Evolutionary conservation across 225 moss, liverwort and hornwort species (phyloP), one percentile per base, ranked within the genome.

Genomic region (Ulota crispa): DNA sequence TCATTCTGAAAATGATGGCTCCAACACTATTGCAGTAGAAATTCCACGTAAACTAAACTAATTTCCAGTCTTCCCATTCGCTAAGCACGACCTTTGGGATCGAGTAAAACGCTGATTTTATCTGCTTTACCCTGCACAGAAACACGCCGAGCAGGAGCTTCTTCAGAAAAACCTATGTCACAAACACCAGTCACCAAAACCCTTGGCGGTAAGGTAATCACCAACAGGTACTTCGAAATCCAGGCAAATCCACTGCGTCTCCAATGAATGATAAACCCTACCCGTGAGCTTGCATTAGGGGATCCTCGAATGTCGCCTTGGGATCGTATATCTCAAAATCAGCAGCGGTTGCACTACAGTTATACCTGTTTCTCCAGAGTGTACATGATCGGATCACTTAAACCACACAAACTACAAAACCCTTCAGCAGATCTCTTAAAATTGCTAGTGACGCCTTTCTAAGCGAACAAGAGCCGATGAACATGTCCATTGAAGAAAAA

Each of bases 291-390:
- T 79, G 87, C 97, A 97, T 97, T 3, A 97, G 57, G n/a, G 97
- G 97, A 89, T 97, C 97, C 88, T 97, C 94, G 68, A 97, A 97
- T 19, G 83, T 89, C 64, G 95, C 95, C 83, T 95, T 83, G 56
- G 88, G 54, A 50, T 88, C 80, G 60, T 97, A 97, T 7, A 94
- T 89, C 31, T 95, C 94, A 83, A 80, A 97, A 72, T 97, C 94
- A 67, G 76, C 84, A 13, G 94, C 87, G 14, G 92, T 94, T 32
- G 95, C 85, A 28, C 42, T 89, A 68, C 93, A 86, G 62, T 89
- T 85, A 70, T 93, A 97, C 68, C 95, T 97, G 84, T 54, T 74
- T 70, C 78, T 81, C 43, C 73, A 52, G n/a, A 24, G 37, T 16
- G 43, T 41, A 63, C n/a, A 55, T 19, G 39, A 43, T 13, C 45